Evolutionary conservation across 2,329 filamentous ascomycete species (phyloP).

Genomic region (Colletotrichum gigasporum): DNA sequence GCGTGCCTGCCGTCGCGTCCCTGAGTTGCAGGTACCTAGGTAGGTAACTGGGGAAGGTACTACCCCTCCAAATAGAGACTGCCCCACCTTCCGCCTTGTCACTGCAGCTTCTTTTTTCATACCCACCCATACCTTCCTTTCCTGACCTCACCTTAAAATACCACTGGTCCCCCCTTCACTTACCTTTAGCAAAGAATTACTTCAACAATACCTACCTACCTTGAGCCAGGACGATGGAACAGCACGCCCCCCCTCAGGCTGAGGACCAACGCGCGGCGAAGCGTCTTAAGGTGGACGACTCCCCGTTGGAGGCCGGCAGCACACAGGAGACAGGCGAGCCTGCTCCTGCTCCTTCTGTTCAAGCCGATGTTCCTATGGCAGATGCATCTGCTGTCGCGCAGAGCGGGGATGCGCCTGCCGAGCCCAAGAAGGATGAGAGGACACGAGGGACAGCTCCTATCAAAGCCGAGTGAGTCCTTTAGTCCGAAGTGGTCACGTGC

Average conservation of each 20-base stretch:
- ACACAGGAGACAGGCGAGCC: no score
- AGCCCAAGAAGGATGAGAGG: conserved; percentile 25
- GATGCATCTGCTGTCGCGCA: conserved; percentile 15
- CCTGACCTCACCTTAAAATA: not conserved
- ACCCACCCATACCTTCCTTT: conserved; percentile 14
- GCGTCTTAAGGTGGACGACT: conserved; percentile 35
- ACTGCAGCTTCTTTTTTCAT: conserved; percentile 18
- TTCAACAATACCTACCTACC: no score
- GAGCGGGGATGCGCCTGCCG: conserved; percentile 11
- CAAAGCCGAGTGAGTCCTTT: conserved; percentile 46
- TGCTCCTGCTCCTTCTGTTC: not conserved
- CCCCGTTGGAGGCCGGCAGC: not conserved
- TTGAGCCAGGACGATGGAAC: conserved; percentile 29
- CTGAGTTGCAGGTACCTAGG: not conserved
- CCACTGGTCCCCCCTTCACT: not conserved
- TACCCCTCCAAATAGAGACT: conserved; percentile 5
- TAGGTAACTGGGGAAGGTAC: not conserved
- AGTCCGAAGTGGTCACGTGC: not conserved
- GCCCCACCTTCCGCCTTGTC: conserved; percentile 26
- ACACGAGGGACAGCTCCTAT: conserved; percentile 43
- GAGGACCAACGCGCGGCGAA: conserved; percentile 35
- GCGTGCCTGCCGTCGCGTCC: not conserved
- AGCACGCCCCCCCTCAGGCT: not conserved
- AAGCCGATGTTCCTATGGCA: conserved; percentile 21
- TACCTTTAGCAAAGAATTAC: not conserved